Evolutionary conservation across 106 monocot genomes (phyloP).

Genomic region (Cymbidium sinense): DNA sequence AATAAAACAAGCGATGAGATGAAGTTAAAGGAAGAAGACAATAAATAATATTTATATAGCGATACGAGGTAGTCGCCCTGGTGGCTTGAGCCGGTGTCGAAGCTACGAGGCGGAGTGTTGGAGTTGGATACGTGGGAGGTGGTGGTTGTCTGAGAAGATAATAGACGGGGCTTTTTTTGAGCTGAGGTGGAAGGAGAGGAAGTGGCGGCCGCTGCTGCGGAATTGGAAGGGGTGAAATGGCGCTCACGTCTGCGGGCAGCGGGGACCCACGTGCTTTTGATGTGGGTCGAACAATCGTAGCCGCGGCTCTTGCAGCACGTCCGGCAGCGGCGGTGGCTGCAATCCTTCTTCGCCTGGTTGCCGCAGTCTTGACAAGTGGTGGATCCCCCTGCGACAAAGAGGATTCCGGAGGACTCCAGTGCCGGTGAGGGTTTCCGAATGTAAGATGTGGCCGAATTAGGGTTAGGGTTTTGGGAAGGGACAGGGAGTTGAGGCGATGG

Average conservation of each 20-base stretch:
- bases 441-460: no score
- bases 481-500: not conserved
- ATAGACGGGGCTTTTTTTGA: constrained; percentile 48
- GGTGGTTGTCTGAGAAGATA: constrained; percentile 29
- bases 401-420: constrained; percentile 3
- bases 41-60: not conserved
- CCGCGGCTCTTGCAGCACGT: constrained; percentile 76
- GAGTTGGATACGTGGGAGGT: constrained; percentile 57
- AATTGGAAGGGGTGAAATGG: constrained; percentile 13
- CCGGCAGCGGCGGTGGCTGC: constrained; percentile 55
- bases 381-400: not conserved
- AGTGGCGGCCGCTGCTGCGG: constrained; percentile 20
- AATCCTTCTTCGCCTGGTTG: constrained; percentile 87
- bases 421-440: no score
- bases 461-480: constrained; percentile 14
- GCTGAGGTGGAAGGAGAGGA: constrained; percentile 25
- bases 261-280: constrained; percentile 82
- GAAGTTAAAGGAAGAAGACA: not conserved
- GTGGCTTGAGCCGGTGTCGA: constrained; percentile 52
- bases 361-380: constrained; percentile 72
- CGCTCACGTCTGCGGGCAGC: constrained; percentile 69
- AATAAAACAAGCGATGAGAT: not conserved
- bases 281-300: constrained; percentile 66
- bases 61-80: constrained; percentile 15
- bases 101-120: constrained; percentile 41